phyloP scores from a whole-genome alignment of 2,329 filamentous ascomycete species.

The Fusarium liriodendri region DNA sequence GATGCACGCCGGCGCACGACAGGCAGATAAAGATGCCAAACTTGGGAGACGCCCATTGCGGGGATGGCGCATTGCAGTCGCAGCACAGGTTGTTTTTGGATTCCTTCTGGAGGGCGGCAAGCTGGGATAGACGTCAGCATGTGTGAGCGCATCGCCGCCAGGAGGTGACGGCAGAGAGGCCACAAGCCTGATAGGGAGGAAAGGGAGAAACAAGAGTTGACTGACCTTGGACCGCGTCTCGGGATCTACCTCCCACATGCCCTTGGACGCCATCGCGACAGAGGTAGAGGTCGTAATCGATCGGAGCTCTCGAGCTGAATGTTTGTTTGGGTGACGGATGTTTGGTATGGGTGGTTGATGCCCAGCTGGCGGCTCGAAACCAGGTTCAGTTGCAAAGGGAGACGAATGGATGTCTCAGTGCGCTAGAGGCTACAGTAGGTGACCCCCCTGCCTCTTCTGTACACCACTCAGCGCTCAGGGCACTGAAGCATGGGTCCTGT shows the following conservation, averaged over 20 bases:
- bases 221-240: slow-evolving; percentile 94
- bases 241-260: slow-evolving; percentile 98
- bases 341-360: slow-evolving; percentile 27
- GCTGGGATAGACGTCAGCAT: slow-evolving; percentile 60
- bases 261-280: slow-evolving; percentile 72
- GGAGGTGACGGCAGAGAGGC: background rate
- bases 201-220: slow-evolving; percentile 16
- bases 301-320: slow-evolving; percentile 3
- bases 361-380: slow-evolving; percentile 25
- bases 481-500: slow-evolving; percentile 19
- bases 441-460: slow-evolving; percentile 6
- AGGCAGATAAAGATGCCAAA: slow-evolving; percentile 99
- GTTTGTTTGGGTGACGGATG: slow-evolving; percentile 7
- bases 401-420: slow-evolving; percentile 24
- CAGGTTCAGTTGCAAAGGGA: slow-evolving; percentile 29
- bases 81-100: slow-evolving; percentile 91
- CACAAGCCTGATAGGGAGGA: slow-evolving; percentile 7
- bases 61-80: slow-evolving; percentile 94
- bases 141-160: slow-evolving; percentile 11
- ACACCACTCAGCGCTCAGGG: slow-evolving; percentile 31
- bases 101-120: slow-evolving; percentile 90
- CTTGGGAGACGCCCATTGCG: slow-evolving; percentile 98
- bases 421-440: slow-evolving; percentile 16
- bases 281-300: slow-evolving; percentile 5
- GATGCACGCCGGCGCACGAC: slow-evolving; percentile 93